Base-by-base conservation (phyloP, 2,329 filamentous ascomycete genomes). In the Bipolaris bicolor region DNA sequence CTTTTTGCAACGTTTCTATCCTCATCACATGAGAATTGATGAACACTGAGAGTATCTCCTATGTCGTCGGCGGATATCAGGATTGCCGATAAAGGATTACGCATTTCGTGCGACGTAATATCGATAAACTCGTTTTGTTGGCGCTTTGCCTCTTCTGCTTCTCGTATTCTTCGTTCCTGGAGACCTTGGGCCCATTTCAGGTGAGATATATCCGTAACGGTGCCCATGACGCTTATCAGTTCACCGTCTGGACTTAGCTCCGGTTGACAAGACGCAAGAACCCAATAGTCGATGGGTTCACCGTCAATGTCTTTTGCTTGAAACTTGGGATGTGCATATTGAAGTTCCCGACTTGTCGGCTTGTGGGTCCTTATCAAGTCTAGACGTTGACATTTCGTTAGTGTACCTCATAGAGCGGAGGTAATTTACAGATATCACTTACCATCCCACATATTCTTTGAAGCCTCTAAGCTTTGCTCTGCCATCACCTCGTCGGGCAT, bases 231-330 rank as follows among this genome's bases (percentile, higher is more conserved):
- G 13, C 65, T 69, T 18, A 68, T 49, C 0, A 76, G 44, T 24
- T 70, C 55, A 11, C 71, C 70, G 18, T 70, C 60, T 1, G 62
- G 51, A 3, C 61, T 66, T 15, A 74, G 26, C 39, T 75, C 69
- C 10, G 70, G 68, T 31, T 66, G 63, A n/a, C 66, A 68, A 16
- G 63, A 68, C 36, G 67, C 73, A 34, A 81, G 57, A 0, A 81
- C 77, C 80, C 80, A 82, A 33, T 76, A 78, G 4, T 81, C 78
- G 15, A 81, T 80, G 1, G 65, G 58, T 24, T 80, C 72, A 3
- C 75, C 77, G 16, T 74, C 65, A 4, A 77, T 61, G 51, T 76
- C 72, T 58, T 69, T 74, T 49, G 68, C 72, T 11, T 64, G 70
- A 15, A 61, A 63, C 36, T 48, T 61, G 3, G 70, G 63, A 22